phyloP scores from a whole-genome alignment of 331 rosid genomes.

The Malus hybrid region DNA sequence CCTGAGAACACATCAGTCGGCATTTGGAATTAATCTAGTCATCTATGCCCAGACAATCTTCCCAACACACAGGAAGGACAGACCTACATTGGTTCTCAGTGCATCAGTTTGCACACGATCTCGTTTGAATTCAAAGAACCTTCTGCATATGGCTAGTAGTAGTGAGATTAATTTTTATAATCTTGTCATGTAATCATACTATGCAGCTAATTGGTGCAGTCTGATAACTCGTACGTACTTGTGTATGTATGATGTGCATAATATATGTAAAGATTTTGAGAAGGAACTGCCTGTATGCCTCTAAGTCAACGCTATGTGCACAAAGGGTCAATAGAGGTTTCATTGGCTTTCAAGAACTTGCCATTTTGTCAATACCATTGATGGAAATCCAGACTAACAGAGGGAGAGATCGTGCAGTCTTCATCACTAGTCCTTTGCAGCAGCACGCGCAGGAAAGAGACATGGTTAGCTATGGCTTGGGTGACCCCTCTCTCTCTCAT shows the following conservation, averaged over 20 bases:
- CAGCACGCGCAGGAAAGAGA: neutral
- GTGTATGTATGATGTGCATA: neutral
- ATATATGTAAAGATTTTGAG: neutral
- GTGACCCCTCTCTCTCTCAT: too few relatives aligned
- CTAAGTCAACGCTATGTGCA: slow-evolving; percentile 3
- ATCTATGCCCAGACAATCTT: neutral
- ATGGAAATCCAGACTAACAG: neutral
- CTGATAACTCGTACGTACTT: neutral
- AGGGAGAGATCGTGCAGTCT: neutral
- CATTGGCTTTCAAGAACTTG: neutral
- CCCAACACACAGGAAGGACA: neutral
- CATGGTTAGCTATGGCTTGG: neutral
- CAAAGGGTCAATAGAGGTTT: neutral
- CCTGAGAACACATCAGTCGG: neutral
- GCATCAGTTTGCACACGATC: neutral
- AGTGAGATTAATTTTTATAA: neutral
- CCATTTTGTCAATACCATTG: neutral
- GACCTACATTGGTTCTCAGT: neutral
- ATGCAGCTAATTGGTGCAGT: too few relatives aligned
- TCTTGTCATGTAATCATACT: neutral
- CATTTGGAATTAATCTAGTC: neutral
- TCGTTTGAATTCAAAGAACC: too few relatives aligned
- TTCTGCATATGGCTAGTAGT: too few relatives aligned
- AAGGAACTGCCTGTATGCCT: neutral
- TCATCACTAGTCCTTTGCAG: neutral